phyloP scores from a whole-genome alignment of 345 rosid species.

The Corymbia maculata region DNA sequence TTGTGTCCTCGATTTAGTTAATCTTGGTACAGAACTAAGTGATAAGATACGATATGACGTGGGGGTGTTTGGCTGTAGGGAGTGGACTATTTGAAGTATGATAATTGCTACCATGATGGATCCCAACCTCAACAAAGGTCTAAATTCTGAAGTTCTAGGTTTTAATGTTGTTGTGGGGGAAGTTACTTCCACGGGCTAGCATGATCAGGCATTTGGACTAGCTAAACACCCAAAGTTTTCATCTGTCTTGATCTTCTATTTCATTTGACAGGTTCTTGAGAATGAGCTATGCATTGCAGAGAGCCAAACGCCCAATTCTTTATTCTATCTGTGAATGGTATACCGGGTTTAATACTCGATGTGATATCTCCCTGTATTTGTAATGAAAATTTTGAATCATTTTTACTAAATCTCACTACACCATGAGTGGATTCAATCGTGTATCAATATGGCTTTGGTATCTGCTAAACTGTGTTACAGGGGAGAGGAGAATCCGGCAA shows the following conservation, averaged over 20 bases:
- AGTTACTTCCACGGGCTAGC: background rate
- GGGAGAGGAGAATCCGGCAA: slow-evolving; percentile 51
- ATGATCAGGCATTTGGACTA: background rate
- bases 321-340: slow-evolving; percentile 52
- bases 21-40: background rate
- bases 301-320: slow-evolving; percentile 27
- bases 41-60: background rate
- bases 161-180: background rate
- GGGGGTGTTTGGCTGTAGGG: slow-evolving; percentile 5
- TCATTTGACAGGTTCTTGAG: slow-evolving; percentile 18
- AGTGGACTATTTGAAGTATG: slow-evolving; percentile 45
- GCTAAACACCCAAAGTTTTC: background rate
- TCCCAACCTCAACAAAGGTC: slow-evolving; percentile 26
- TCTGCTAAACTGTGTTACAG: background rate
- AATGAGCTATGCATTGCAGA: slow-evolving; percentile 40
- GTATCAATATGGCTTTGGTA: background rate
- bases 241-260: background rate
- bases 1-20: background rate
- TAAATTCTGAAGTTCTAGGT: background rate
- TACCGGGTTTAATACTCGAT: background rate
- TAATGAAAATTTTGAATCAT: background rate
- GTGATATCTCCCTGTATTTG: background rate
- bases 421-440: background rate
- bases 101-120: slow-evolving; percentile 30
- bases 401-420: background rate